A percentile compares a stretch with the other conserved stretches of the same genome.
Conservation (phyloP, 1,284 basidiomycete species). For the Ganoderma sp. region DNA sequence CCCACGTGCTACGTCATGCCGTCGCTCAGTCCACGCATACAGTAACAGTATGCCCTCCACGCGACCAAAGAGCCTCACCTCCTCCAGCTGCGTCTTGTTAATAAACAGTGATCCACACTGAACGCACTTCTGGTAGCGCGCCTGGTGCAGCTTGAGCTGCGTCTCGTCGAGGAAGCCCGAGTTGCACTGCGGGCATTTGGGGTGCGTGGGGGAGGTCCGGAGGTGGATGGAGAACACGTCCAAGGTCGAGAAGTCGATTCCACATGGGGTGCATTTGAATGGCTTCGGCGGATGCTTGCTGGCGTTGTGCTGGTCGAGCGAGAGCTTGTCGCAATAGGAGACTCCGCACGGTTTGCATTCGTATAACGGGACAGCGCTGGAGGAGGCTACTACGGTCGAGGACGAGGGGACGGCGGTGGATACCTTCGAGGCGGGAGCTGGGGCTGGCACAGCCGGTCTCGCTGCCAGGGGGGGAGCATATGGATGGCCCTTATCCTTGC, state of each 20-base stretch:
- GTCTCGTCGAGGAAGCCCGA: slow-evolving; percentile 25
- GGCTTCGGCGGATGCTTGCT: slow-evolving; percentile 19
- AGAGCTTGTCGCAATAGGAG: slow-evolving; percentile 14
- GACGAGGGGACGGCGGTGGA: slow-evolving; percentile 1
- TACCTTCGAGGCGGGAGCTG: slow-evolving; percentile 2
- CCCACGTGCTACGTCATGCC: slow-evolving; percentile 18
- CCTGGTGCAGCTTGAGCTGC: slow-evolving; percentile 22
- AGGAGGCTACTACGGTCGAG: background rate
- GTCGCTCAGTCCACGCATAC: background rate
- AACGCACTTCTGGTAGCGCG: slow-evolving; percentile 25
- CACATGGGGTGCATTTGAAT: slow-evolving; percentile 27
- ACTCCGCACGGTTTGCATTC: slow-evolving; percentile 24
- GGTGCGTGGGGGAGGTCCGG: slow-evolving; percentile 20
- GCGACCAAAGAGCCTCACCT: slow-evolving; percentile 20
- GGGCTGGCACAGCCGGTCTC: background rate
- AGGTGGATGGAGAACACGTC: slow-evolving; percentile 25
- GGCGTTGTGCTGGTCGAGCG: slow-evolving; percentile 15
- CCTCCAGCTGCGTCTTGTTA: slow-evolving; percentile 18
- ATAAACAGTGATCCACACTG: slow-evolving; percentile 20
- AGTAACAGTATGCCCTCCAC: background rate
- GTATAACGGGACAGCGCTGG: slow-evolving; percentile 6
- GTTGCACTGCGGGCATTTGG: slow-evolving; percentile 26
- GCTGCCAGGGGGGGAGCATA: slow-evolving; percentile 10
- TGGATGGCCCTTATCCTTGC: slow-evolving; percentile 25
- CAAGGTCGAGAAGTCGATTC: slow-evolving; percentile 24